Evolutionary conservation across 495 filamentous ascomycete species (phyloP).

Genomic region (Neurospora cerealis): DNA sequence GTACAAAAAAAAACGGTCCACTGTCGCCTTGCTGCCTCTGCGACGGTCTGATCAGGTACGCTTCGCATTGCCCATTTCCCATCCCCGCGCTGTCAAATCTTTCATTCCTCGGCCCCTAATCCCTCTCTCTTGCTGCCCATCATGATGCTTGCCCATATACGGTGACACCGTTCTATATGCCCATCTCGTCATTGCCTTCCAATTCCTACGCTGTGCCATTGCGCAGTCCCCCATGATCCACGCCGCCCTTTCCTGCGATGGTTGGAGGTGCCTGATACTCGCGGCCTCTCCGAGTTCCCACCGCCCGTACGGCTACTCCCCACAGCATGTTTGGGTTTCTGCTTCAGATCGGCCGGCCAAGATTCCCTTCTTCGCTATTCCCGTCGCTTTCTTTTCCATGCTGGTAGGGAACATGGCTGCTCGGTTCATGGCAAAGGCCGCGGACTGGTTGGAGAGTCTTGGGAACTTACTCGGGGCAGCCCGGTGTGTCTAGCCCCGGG

Average conservation of each 20-base stretch:
- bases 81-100: not conserved
- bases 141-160: not conserved
- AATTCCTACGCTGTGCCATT: not conserved
- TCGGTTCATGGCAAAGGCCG: constrained; percentile 1
- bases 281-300: not conserved
- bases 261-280: not conserved
- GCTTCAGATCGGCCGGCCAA: not conserved
- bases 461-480: constrained; percentile 4
- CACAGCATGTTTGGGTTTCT: not conserved
- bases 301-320: not conserved
- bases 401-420: constrained; percentile 8
- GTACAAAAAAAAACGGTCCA: not conserved
- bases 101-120: not conserved
- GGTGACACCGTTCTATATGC: not conserved
- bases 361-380: constrained; percentile 1
- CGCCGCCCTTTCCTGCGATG: not conserved
- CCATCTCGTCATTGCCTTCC: not conserved
- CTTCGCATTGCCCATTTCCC: not conserved
- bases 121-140: not conserved
- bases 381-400: constrained; percentile 3
- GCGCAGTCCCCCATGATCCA: not conserved
- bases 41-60: not conserved
- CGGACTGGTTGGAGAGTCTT: not conserved
- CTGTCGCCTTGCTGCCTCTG: not conserved
- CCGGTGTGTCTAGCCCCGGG: constrained; percentile 9